Evolutionary conservation across 768 basidiomycete species (phyloP), one percentile per base, ranked within the genome.

Genomic region (Dentipellis sp.): DNA sequence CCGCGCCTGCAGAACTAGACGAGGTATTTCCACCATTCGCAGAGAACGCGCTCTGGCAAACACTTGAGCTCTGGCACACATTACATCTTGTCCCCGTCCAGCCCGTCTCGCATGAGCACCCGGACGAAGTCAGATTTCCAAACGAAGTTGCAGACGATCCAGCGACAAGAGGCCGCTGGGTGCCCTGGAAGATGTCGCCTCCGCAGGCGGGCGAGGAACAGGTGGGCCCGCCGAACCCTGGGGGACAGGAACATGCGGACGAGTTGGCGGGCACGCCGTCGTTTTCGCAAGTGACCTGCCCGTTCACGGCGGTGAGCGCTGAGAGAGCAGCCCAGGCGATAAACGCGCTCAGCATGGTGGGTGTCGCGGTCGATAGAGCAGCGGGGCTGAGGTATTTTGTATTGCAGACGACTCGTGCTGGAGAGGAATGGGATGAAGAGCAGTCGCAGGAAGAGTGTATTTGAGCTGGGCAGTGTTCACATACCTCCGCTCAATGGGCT

Each of bases 11-110:
- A 40, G 39, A 11, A 11, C 3, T 11, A 40, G 39, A n/a, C 39
- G 56, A 21, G 21, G 72, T 60, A 14, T 72, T 67, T 35, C 69
- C 66, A 10, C 68, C 71, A 40, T 71, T 65, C 1, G 81, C 70
- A 50, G 74, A 66, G 63, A 79, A 82, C 5, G 80, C 91, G 45
- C 66, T 68, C 63, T 86, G 80, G 67, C 94, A 97, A 0, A 88
- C 85, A 53, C 72, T 74, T 1, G 83, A 64, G 10, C 73, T 76
- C 56, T 77, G 74, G 65, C 94, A 95, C 38, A 94, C 89, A 63
- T 90, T 91, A 67, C 90, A 92, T 0, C 80, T 87, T 1, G 74
- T 72, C 10, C 91, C 93, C 1, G 74, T 75, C 92, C 92, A 94
- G 2, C 86, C 92, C 45, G 65, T 64, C 59, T 80, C 70, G 66